A percentile compares a stretch with the other conserved stretches of the same genome.
Evolutionary conservation across 2,329 filamentous ascomycete genomes (phyloP).

Genomic region (Chrysoporthe cubensis): DNA sequence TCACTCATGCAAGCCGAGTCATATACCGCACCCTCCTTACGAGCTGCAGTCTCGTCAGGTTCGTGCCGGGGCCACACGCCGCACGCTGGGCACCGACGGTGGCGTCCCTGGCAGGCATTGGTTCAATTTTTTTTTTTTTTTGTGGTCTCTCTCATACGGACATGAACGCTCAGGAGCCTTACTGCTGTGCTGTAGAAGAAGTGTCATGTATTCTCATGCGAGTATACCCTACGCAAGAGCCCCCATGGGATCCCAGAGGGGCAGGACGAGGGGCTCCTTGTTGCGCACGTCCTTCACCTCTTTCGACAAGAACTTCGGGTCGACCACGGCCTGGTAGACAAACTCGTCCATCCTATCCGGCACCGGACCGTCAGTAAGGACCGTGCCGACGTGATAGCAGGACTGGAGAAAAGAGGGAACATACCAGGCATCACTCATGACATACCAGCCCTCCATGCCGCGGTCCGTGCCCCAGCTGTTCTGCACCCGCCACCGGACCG

Average conservation of each 20-base stretch:
- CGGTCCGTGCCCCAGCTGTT: conserved; percentile 77
- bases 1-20: too few species aligned
- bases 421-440: conserved; percentile 78
- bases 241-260: conserved; percentile 82
- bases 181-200: too few species aligned
- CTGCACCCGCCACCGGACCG: conserved; percentile 82
- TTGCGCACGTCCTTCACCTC: conserved; percentile 72
- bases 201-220: too few species aligned
- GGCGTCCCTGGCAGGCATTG: too few species aligned
- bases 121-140: too few species aligned
- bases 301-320: conserved; percentile 67
- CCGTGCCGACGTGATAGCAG: background rate
- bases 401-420: background rate
- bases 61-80: too few species aligned
- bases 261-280: conserved; percentile 71
- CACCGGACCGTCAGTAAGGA: background rate
- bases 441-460: conserved; percentile 82
- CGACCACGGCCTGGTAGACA: conserved; percentile 84
- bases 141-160: too few species aligned
- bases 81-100: too few species aligned
- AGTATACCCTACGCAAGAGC: conserved; percentile 58
- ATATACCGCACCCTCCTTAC: too few species aligned
- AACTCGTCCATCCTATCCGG: conserved; percentile 67
- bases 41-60: too few species aligned
- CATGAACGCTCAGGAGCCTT: too few species aligned